These are phyloP conservation scores for Escovopsis sp. DNA, from an alignment of 2,329 filamentous ascomycete genomes.

Conservation along the genomic window DNA sequence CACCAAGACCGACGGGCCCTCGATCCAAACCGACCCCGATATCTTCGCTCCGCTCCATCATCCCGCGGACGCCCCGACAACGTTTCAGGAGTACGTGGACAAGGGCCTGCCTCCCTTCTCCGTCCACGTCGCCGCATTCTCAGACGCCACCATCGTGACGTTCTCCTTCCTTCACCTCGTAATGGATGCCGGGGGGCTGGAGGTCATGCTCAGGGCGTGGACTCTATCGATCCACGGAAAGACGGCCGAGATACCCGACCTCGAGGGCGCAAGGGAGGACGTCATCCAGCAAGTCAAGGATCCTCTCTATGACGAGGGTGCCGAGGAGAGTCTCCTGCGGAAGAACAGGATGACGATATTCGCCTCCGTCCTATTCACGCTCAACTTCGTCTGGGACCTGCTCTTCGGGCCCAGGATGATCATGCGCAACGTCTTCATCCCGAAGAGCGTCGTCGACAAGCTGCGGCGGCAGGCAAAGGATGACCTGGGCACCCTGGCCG, in stretches of 20 bases:
- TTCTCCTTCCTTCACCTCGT: slow-evolving; percentile 31
- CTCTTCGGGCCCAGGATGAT: background rate
- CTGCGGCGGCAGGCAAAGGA: background rate
- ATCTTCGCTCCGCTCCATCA: slow-evolving; percentile 1
- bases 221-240: slow-evolving; percentile 26
- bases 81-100: slow-evolving; percentile 24
- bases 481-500: background rate
- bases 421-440: background rate
- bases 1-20: slow-evolving; percentile 11
- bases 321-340: background rate
- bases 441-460: background rate
- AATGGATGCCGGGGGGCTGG: slow-evolving; percentile 29
- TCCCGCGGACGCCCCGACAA: slow-evolving; percentile 5
- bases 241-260: slow-evolving; percentile 24
- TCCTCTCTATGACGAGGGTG: background rate
- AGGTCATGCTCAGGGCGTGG: slow-evolving; percentile 30
- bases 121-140: slow-evolving; percentile 32
- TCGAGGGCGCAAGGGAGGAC: slow-evolving; percentile 10
- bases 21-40: background rate
- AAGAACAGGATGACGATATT: background rate
- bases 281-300: background rate
- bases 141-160: slow-evolving; percentile 31
- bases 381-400: background rate
- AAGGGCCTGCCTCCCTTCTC: slow-evolving; percentile 29
- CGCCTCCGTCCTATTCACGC: background rate